phyloP scores from a whole-genome alignment of 192 early-diverging fungal species.

The Thamnidium elegans region DNA sequence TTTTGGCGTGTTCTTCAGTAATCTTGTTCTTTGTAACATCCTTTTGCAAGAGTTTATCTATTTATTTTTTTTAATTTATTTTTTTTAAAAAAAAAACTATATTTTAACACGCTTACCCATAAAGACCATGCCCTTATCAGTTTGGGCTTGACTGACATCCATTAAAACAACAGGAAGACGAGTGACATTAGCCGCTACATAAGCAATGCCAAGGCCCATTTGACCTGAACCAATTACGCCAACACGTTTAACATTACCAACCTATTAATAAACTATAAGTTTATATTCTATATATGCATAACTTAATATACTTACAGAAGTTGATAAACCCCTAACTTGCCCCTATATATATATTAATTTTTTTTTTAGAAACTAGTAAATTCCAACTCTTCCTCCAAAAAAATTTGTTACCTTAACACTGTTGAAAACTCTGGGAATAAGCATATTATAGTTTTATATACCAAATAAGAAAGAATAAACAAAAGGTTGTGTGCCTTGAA shows the following conservation, averaged over 20 bases:
- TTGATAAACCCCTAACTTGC: not conserved
- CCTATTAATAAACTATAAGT: not conserved
- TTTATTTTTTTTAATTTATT: not conserved
- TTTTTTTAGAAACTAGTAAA: not conserved
- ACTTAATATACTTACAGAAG: not conserved
- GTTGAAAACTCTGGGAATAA: not conserved
- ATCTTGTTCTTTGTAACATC: slow-evolving; percentile 86
- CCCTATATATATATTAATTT: not conserved
- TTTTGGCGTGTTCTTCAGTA: slow-evolving; percentile 69
- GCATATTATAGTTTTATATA: not conserved
- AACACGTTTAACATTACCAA: slow-evolving; percentile 42
- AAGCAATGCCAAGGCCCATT: slow-evolving; percentile 92
- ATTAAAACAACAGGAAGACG: slow-evolving; percentile 75
- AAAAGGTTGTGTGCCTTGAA: not conserved
- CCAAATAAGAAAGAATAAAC: not conserved
- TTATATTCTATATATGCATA: not conserved
- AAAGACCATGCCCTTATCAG: slow-evolving; percentile 78
- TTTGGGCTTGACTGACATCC: slow-evolving; percentile 75
- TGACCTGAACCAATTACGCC: slow-evolving; percentile 95
- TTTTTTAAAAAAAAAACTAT: not conserved
- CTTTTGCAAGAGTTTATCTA: slow-evolving; percentile 84
- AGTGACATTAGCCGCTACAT: slow-evolving; percentile 82
- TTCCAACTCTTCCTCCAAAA: not conserved
- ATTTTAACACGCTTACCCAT: slow-evolving; percentile 51
- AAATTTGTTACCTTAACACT: not conserved